Percentiles rank a stretch among this genome's conserved stretches.
phyloP scores from a whole-genome alignment of 176 grass and related monocot genomes.

The Juncus effusus region DNA sequence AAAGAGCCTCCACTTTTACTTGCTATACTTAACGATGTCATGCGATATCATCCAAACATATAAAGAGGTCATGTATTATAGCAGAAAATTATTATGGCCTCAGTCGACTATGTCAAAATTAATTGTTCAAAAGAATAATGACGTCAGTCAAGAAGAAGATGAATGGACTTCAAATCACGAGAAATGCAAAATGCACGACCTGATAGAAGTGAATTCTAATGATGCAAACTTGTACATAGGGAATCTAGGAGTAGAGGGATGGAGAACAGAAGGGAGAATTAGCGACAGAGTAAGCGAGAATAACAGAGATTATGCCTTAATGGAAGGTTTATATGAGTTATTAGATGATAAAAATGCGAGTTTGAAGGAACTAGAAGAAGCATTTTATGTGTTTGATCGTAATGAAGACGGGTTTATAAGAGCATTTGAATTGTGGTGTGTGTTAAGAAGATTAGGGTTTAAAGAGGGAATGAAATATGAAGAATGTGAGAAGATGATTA shows the following conservation, averaged over 20 bases:
- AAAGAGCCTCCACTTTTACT: no score
- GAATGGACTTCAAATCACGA: no score
- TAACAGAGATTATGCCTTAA: constrained; percentile 21
- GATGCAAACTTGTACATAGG: constrained; percentile 21
- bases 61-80: no score
- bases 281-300: no score
- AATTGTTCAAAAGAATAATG: no score
- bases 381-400: constrained; percentile 76
- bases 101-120: no score
- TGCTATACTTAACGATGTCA: no score
- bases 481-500: constrained; percentile 36
- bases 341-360: constrained; percentile 47
- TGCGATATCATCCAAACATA: no score
- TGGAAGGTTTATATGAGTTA: constrained; percentile 34
- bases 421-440: constrained; percentile 55
- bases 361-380: constrained; percentile 53
- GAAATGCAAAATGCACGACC: no score
- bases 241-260: constrained; percentile 25
- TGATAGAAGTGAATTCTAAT: not conserved
- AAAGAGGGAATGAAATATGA: constrained; percentile 37
- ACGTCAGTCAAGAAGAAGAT: no score
- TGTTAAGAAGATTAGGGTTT: constrained; percentile 47
- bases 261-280: no score
- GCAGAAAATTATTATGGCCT: no score
- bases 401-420: constrained; percentile 67